phyloP scores from a whole-genome alignment of 371 early-diverging fungal genomes.

The Thermomucor indicae-seudaticae region DNA sequence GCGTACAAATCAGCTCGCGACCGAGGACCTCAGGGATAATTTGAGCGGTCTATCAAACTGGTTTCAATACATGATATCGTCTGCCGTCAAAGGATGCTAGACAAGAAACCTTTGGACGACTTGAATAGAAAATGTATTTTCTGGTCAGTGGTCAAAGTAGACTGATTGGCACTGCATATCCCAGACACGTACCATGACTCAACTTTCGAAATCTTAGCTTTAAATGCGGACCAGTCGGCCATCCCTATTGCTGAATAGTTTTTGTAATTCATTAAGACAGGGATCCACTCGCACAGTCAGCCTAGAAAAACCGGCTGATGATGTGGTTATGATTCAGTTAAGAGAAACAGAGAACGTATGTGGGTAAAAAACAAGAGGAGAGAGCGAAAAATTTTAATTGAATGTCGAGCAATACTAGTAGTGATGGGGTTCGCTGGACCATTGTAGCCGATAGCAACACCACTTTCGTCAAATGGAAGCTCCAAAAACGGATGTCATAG shows the following conservation, averaged over 20 bases:
- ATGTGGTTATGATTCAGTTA: background rate
- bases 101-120: conserved; percentile 67
- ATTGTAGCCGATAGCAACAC: conserved; percentile 10
- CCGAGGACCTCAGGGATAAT: conserved; percentile 68
- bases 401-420: too few species aligned
- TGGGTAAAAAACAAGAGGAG: too few species aligned
- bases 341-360: background rate
- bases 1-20: conserved; percentile 71
- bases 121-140: conserved; percentile 66
- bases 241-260: conserved; percentile 66
- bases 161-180: conserved; percentile 45
- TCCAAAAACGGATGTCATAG: conserved; percentile 81
- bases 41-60: conserved; percentile 67
- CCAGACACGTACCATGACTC: conserved; percentile 63
- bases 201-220: conserved; percentile 60
- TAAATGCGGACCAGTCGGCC: conserved; percentile 58
- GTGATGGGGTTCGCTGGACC: too few species aligned
- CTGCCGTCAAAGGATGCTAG: conserved; percentile 38
- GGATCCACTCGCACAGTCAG: conserved; percentile 54
- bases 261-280: conserved; percentile 45
- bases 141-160: conserved; percentile 49
- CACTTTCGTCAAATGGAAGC: conserved; percentile 28
- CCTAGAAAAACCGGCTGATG: background rate
- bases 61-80: conserved; percentile 76
- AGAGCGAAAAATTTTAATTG: too few species aligned